Evolutionary conservation across 768 basidiomycete species (phyloP).

Genomic region (Lentinula raphanica): DNA sequence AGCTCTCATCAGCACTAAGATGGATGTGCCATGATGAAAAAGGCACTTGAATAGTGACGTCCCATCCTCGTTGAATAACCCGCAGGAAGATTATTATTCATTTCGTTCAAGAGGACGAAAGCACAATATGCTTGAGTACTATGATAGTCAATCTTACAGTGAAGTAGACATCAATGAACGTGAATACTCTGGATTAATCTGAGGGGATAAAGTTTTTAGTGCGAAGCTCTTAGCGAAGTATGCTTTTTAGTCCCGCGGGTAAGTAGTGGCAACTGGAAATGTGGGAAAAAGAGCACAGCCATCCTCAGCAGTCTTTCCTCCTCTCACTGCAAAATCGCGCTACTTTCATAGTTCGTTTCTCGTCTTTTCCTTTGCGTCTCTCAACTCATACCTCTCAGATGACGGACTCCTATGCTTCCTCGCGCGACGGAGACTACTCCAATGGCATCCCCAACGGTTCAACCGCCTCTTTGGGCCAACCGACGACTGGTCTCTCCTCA

Average conservation of each 20-base stretch:
- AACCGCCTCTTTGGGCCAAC: conserved; percentile 49
- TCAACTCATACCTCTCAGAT: conserved; percentile 36
- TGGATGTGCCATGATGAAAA: too few relatives aligned
- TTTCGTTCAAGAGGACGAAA: too few relatives aligned
- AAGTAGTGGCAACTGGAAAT: background rate
- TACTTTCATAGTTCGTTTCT: conserved; percentile 18
- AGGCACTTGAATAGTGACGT: too few relatives aligned
- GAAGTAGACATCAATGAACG: background rate
- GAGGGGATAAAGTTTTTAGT: too few relatives aligned
- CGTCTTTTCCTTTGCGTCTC: conserved; percentile 24
- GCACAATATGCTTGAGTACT: too few relatives aligned
- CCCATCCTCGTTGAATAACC: too few relatives aligned
- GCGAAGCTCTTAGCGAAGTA: too few relatives aligned
- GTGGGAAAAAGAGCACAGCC: background rate
- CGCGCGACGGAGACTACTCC: conserved; percentile 56
- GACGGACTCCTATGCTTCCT: conserved; percentile 71
- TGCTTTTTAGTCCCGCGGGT: background rate
- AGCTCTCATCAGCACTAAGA: too few relatives aligned
- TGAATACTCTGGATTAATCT: too few relatives aligned
- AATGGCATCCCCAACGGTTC: conserved; percentile 62
- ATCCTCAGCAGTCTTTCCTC: background rate
- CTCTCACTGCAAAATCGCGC: background rate
- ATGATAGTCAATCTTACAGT: too few relatives aligned
- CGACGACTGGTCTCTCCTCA: conserved; percentile 28
- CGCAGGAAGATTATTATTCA: too few relatives aligned